Base-by-base conservation (phyloP, 176 grass and related monocot species). In the Musa itinerans region DNA sequence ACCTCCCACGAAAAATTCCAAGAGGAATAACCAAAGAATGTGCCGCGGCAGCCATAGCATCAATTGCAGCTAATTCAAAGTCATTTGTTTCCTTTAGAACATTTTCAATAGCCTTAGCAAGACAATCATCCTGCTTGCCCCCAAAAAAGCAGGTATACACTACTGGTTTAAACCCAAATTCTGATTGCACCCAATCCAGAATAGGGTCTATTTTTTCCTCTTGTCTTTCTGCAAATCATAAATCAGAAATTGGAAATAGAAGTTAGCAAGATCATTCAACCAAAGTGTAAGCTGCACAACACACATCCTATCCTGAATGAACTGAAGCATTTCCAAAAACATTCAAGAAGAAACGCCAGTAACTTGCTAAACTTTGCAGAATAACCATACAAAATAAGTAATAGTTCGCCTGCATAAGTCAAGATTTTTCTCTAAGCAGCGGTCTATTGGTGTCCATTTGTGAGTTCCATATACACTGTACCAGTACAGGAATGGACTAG, bases 11-110 rank as follows among this genome's bases (percentile, higher is more conserved):
- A 51, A 85, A 89, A 76, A 94, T 89, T 79, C 83, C 85, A n/a
- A 94, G 79, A 74, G 95, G 86, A 86, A 99, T 88, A 26, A 99
- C 84, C 76, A 99, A 69, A 11, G 95, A 99, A 80, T 99, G 90
- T 10, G 95, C 88, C 76, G 88, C 76, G 56, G 90, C 84, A 52
- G 95, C 90, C 84, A 99, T 91, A 52, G 95, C 95, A 89, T 99
- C 95, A 84, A 99, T 92, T 19, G 90, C 88, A 27, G 95, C 86
- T 50, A 99, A 57, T 74, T 99, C 90, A 77, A 14, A 87, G 24
- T 99, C 76, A 69, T 80, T 94, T 80, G 86, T 65, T 69, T 89
- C 76, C 72, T 81, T 89, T 26, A 99, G 65, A 84, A 87, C 78
- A 2, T 48, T 81, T 79, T 86, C 65, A 53, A 99, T 80, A 82